Conservation (phyloP, 345 rosid genomes). For the Aegle marmelos region DNA sequence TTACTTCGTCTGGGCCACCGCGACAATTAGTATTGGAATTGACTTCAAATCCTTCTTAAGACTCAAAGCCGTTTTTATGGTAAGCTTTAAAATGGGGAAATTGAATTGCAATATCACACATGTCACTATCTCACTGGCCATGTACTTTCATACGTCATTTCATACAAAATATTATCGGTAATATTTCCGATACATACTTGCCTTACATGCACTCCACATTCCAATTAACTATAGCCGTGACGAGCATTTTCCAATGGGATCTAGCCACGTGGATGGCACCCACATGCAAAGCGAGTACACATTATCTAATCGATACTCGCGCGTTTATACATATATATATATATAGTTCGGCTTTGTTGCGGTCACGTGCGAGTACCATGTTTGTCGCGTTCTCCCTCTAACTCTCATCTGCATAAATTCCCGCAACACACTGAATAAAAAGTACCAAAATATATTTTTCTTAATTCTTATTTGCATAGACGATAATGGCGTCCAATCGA, state of each 20-base stretch:
- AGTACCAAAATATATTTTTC: neutral
- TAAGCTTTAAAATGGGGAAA: neutral
- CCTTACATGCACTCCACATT: neutral
- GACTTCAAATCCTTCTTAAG: neutral
- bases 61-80: neutral
- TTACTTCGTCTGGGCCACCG: too few relatives aligned
- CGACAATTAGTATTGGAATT: neutral
- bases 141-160: neutral
- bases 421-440: neutral
- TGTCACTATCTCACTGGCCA: neutral
- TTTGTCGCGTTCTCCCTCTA: slow-evolving; percentile 13
- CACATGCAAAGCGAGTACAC: slow-evolving; percentile 22
- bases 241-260: slow-evolving; percentile 23
- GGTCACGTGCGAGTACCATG: slow-evolving; percentile 16
- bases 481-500: slow-evolving; percentile 39
- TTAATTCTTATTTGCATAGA: too few relatives aligned
- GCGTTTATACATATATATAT: neutral
- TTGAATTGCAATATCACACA: too few relatives aligned
- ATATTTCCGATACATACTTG: neutral
- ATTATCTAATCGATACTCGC: neutral
- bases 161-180: neutral
- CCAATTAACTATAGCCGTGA: slow-evolving; percentile 17
- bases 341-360: neutral
- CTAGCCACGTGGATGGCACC: slow-evolving; percentile 26
- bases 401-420: neutral